A percentile compares a stretch with the other conserved stretches of the same genome.
phyloP scores from a whole-genome alignment of 2,329 filamentous ascomycete species.

The Penicillium carneum region DNA sequence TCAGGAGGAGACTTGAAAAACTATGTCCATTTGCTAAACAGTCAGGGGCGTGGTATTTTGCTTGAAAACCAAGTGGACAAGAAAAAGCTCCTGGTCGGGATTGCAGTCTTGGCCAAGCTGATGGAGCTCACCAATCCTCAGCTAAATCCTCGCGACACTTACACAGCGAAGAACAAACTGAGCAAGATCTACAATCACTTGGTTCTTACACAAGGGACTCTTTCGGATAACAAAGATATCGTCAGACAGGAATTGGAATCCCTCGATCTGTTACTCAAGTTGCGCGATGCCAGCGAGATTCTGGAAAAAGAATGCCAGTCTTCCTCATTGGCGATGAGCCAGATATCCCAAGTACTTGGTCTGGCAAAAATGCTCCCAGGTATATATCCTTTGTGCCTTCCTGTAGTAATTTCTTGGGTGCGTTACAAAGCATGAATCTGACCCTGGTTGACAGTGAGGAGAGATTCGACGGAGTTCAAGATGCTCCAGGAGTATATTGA shows the following conservation, averaged over 20 bases:
- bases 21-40: background rate
- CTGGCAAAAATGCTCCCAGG: slow-evolving; percentile 17
- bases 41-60: background rate
- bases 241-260: background rate
- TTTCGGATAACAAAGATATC: background rate
- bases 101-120: slow-evolving; percentile 4
- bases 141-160: background rate
- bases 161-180: background rate
- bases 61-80: background rate
- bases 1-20: background rate
- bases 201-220: background rate
- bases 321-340: slow-evolving; percentile 12
- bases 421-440: background rate
- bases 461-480: slow-evolving; percentile 9
- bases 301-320: background rate
- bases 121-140: background rate
- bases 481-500: slow-evolving; percentile 15
- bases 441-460: slow-evolving; percentile 7
- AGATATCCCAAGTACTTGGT: slow-evolving; percentile 5
- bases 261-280: slow-evolving; percentile 4
- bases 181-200: background rate
- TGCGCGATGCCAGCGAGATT: background rate
- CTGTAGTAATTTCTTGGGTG: background rate
- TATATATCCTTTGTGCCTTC: background rate
- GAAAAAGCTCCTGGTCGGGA: background rate